A percentile compares a stretch with the other conserved stretches of the same genome.
These are phyloP conservation scores for Apiotrichum mycotoxinovorans DNA, from an alignment of 1,284 basidiomycete species.

Conservation along the genomic window DNA sequence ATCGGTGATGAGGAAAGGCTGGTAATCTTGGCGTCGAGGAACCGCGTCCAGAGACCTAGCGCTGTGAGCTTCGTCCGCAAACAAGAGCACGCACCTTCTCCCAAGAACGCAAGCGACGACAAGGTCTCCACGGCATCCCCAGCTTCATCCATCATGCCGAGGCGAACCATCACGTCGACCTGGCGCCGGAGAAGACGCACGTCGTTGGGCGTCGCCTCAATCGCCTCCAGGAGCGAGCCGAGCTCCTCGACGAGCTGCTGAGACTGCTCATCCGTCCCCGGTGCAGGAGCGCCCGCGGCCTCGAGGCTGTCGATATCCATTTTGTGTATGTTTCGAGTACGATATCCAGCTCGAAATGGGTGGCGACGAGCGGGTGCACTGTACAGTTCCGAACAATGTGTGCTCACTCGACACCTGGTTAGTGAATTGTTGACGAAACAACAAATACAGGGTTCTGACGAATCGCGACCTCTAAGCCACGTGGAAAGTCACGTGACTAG, in stretches of 20 bases:
- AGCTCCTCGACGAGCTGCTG: conserved; percentile 23
- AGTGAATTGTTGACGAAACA: no score
- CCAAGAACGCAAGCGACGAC: conserved; percentile 29
- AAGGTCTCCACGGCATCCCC: conserved; percentile 19
- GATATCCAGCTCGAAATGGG: not conserved
- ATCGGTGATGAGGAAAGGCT: conserved; percentile 13
- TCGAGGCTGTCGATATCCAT: conserved; percentile 5
- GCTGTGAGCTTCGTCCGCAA: not conserved
- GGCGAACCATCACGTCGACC: conserved; percentile 29
- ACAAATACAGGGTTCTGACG: not conserved
- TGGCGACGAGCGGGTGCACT: not conserved
- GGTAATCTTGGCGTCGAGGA: conserved; percentile 28
- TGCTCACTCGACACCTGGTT: no score
- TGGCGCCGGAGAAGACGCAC: conserved; percentile 31
- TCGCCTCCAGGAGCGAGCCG: conserved; percentile 21
- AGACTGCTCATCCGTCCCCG: not conserved
- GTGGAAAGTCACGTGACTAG: not conserved
- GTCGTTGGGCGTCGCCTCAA: conserved; percentile 32
- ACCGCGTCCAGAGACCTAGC: conserved; percentile 36
- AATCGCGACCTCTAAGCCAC: not conserved
- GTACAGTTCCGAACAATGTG: not conserved
- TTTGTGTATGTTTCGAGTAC: not conserved
- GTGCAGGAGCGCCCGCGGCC: no score
- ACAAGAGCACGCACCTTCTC: conserved; percentile 29
- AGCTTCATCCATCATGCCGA: conserved; percentile 27